Evolutionary conservation across 2,329 filamentous ascomycete species (phyloP).

Genomic region (Byssothecium circinans): DNA sequence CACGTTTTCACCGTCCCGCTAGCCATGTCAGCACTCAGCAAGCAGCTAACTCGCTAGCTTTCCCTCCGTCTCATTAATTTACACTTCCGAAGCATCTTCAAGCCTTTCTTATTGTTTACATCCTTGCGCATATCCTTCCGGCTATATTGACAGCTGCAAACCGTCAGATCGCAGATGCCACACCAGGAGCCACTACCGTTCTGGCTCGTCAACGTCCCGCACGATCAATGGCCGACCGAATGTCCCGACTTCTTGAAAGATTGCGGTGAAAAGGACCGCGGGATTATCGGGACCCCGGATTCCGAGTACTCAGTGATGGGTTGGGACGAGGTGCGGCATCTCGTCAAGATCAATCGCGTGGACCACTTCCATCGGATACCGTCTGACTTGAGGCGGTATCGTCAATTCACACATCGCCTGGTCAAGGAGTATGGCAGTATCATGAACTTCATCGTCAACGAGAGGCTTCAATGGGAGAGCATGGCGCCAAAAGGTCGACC

Average conservation of each 20-base stretch:
- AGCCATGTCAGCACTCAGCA: background rate
- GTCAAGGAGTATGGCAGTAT: slow-evolving; percentile 72
- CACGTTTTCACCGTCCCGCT: background rate
- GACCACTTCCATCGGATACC: slow-evolving; percentile 76
- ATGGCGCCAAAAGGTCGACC: slow-evolving; percentile 45
- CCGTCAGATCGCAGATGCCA: slow-evolving; percentile 16
- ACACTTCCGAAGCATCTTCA: too few relatives aligned
- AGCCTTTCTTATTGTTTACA: background rate
- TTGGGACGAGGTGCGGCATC: slow-evolving; percentile 69
- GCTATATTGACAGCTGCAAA: background rate
- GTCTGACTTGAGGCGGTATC: slow-evolving; percentile 76
- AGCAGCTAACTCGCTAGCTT: background rate
- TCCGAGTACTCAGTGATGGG: slow-evolving; percentile 61
- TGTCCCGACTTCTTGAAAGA: slow-evolving; percentile 73
- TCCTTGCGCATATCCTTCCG: background rate
- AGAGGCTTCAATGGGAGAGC: slow-evolving; percentile 69
- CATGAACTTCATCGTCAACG: slow-evolving; percentile 71
- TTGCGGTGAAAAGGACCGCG: slow-evolving; percentile 67
- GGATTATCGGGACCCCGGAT: slow-evolving; percentile 72
- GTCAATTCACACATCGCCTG: slow-evolving; percentile 67
- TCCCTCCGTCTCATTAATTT: too few relatives aligned
- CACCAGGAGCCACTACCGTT: slow-evolving; percentile 57
- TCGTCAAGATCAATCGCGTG: slow-evolving; percentile 67
- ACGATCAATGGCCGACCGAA: slow-evolving; percentile 59
- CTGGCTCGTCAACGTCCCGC: slow-evolving; percentile 81